A percentile compares a stretch with the other conserved stretches of the same genome.
phyloP scores from a whole-genome alignment of 306 rosid genomes.

The Fagus crenata region DNA sequence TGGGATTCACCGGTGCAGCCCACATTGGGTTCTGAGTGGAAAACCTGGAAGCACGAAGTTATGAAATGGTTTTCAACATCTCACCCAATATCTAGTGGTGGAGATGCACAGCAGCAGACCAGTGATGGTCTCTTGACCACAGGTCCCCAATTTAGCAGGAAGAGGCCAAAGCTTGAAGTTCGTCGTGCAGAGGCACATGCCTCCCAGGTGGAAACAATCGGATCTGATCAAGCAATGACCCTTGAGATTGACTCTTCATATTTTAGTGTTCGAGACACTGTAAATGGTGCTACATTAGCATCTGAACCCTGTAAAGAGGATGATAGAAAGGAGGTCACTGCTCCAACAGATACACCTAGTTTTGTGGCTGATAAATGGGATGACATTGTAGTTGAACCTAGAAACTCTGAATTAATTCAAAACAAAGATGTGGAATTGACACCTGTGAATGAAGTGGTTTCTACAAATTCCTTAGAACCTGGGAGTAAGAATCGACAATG shows the following conservation, averaged over 20 bases:
- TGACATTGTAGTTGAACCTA: slow-evolving; percentile 52
- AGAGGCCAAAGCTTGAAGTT: slow-evolving; percentile 95
- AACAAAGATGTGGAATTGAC: slow-evolving; percentile 55
- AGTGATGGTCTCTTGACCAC: slow-evolving; percentile 52
- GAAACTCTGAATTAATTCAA: slow-evolving; percentile 44
- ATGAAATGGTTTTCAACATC: slow-evolving; percentile 78
- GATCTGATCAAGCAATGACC: slow-evolving; percentile 52
- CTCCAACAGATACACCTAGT: slow-evolving; percentile 40
- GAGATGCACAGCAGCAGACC: slow-evolving; percentile 48
- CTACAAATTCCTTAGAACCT: slow-evolving; percentile 43
- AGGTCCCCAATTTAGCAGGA: slow-evolving; percentile 70
- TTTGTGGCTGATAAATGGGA: slow-evolving; percentile 60
- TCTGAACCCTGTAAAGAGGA: slow-evolving; percentile 53
- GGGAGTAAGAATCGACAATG: slow-evolving; percentile 84
- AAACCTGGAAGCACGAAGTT: slow-evolving; percentile 94
- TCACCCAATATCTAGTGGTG: slow-evolving; percentile 46
- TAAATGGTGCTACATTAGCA: slow-evolving; percentile 44
- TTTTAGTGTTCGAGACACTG: slow-evolving; percentile 51
- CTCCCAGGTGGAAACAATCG: slow-evolving; percentile 57
- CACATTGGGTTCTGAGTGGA: slow-evolving; percentile 86
- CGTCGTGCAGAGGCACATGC: slow-evolving; percentile 93
- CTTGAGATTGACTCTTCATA: slow-evolving; percentile 67
- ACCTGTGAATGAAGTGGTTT: slow-evolving; percentile 49
- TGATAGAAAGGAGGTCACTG: slow-evolving; percentile 42
- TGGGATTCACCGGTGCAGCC: slow-evolving; percentile 57